phyloP scores from a whole-genome alignment of 257 asterid genomes.

The Salvia miltiorrhiza region DNA sequence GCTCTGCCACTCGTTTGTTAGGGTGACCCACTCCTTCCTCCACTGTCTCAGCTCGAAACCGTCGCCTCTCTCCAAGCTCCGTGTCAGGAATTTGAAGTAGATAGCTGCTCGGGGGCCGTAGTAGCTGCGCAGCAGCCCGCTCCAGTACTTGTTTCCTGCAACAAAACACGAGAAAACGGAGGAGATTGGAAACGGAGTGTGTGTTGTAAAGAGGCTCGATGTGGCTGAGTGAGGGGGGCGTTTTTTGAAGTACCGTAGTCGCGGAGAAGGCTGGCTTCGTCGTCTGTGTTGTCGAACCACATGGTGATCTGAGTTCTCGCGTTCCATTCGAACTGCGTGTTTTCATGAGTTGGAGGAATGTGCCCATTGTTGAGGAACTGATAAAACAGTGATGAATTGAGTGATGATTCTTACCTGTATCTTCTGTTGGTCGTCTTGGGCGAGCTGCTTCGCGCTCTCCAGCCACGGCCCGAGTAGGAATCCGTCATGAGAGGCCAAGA shows the following conservation, averaged over 20 bases:
- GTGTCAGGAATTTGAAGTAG: slow-evolving; percentile 57
- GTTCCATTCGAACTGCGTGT: slow-evolving; percentile 79
- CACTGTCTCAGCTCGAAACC: slow-evolving; percentile 49
- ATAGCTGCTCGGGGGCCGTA: slow-evolving; percentile 78
- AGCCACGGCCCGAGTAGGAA: slow-evolving; percentile 80
- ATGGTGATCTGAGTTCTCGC: slow-evolving; percentile 90
- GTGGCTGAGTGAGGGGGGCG: too few relatives aligned
- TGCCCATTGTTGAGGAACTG: too few relatives aligned
- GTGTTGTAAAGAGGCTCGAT: too few relatives aligned
- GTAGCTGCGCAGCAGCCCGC: slow-evolving; percentile 65
- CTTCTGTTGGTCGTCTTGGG: slow-evolving; percentile 55
- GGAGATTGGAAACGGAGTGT: too few relatives aligned
- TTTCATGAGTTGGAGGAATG: slow-evolving; percentile 10
- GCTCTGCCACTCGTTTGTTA: slow-evolving; percentile 74
- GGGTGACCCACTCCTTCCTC: slow-evolving; percentile 79
- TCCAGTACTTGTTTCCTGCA: slow-evolving; percentile 93
- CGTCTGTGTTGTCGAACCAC: slow-evolving; percentile 87
- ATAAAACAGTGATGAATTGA: background rate
- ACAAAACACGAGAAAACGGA: too few relatives aligned
- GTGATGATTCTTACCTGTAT: slow-evolving; percentile 43
- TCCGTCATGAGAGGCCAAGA: slow-evolving; percentile 76
- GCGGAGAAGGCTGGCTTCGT: slow-evolving; percentile 79
- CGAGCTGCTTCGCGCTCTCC: slow-evolving; percentile 71
- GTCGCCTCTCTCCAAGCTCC: slow-evolving; percentile 53
- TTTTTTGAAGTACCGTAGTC: too few relatives aligned